Evolutionary conservation across 2,329 filamentous ascomycete species (phyloP).

Genomic region (Herpotrichia juniperi): DNA sequence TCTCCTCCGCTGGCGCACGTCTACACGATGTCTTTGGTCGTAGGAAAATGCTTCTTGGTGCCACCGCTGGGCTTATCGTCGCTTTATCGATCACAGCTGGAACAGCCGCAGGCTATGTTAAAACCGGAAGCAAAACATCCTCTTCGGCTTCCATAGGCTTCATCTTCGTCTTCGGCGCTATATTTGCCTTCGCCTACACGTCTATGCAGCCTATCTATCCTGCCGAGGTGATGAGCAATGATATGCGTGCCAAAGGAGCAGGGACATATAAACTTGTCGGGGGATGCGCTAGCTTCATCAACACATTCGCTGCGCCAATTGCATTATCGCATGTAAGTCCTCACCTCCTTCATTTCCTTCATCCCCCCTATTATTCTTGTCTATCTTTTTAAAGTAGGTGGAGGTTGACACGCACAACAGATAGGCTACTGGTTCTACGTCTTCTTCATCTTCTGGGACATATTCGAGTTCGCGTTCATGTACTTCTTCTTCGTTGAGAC

Average conservation of each 20-base stretch:
- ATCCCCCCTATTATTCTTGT: background rate
- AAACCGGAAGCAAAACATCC: constrained; percentile 18
- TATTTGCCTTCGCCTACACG: constrained; percentile 39
- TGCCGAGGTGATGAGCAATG: constrained; percentile 38
- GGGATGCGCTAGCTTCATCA: constrained; percentile 25
- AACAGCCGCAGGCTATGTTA: constrained; percentile 29
- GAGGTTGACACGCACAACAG: too few relatives aligned
- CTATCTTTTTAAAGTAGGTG: too few relatives aligned
- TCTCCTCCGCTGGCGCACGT: constrained; percentile 38
- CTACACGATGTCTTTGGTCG: constrained; percentile 34
- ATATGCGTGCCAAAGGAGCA: constrained; percentile 39
- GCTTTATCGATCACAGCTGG: constrained; percentile 31
- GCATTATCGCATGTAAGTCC: constrained; percentile 57
- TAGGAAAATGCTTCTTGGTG: constrained; percentile 33
- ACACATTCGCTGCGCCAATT: constrained; percentile 27
- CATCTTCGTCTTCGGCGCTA: constrained; percentile 42
- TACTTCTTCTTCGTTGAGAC: constrained; percentile 35
- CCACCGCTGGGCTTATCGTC: constrained; percentile 30
- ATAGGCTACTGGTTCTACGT: constrained; percentile 34
- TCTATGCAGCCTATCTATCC: constrained; percentile 42
- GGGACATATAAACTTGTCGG: constrained; percentile 26
- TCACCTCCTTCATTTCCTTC: background rate
- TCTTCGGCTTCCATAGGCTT: constrained; percentile 34
- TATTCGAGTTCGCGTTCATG: constrained; percentile 29
- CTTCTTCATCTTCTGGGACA: constrained; percentile 32